Evolutionary conservation across 2,329 filamentous ascomycete species (phyloP), one percentile per base, ranked within the genome.

Genomic region (Arthrobotrys conoides): DNA sequence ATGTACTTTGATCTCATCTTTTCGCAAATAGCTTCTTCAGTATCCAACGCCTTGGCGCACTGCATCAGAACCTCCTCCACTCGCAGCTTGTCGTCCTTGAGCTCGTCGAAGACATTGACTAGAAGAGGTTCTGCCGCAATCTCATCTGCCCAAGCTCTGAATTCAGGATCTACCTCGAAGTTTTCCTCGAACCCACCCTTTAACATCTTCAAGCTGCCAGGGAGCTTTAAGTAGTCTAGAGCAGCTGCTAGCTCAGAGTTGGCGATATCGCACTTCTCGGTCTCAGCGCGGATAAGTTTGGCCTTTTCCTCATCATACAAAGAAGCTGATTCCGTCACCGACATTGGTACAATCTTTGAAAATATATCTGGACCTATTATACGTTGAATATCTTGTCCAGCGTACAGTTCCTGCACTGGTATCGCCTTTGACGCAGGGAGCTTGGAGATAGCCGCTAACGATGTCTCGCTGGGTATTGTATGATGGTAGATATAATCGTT

Each of bases 401-500:
- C 94, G 83, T 99, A 99, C 0, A 99, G 87, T 83, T 99, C 96
- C 83, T 93, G 97, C 33, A 99, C 95, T 0, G 96, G 95, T 80
- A 99, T 98, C 2, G 96, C 94, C 84, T 99, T 99, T 6, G 96
- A 94, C 0, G 96, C 96, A 3, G 95, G 94, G 16, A 98, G 88
- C 84, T 98, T 99, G 2, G 94, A 89, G 61, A 99, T 94, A 0
- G 91, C 88, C 0, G 93, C 86, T 12, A 99, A 86, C 30, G 91
- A 91, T 3, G 94, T 92, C 84, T 97, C 94, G 9, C 91, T 91
- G 0, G 96, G 95, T 0, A 99, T 91, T 0, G 90, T 91, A 82
- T 98, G 93, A 83, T 99, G 96, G 83, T 99, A 99, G 83, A 99
- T 97, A 84, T 96, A 98, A 83, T 99, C 96, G 81, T 99, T 99